Percentiles rank a stretch among this genome's conserved stretches.
These are phyloP conservation scores for Curvularia sp. DNA, from an alignment of 2,329 filamentous ascomycete species.

Conservation along the genomic window DNA sequence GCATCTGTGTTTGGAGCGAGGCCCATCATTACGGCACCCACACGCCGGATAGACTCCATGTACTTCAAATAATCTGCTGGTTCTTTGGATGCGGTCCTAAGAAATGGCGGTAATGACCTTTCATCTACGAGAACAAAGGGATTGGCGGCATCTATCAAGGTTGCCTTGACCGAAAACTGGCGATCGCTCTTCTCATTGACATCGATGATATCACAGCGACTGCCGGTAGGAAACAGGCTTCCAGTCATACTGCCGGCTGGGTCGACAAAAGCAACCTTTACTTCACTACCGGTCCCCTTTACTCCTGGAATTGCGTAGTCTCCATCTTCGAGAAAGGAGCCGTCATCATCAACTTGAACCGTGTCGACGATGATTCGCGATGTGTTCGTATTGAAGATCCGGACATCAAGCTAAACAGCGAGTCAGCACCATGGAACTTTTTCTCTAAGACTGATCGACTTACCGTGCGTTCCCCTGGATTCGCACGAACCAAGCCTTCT, in stretches of 20 bases:
- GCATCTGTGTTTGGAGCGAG: constrained; percentile 53
- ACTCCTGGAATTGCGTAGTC: constrained; percentile 70
- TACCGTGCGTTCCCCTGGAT: constrained; percentile 32
- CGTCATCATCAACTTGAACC: constrained; percentile 58
- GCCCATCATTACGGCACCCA: constrained; percentile 66
- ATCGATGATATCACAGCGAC: constrained; percentile 57
- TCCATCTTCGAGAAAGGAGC: constrained; percentile 53
- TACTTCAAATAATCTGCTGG: constrained; percentile 53
- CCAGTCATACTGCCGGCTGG: constrained; percentile 70
- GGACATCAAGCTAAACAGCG: constrained; percentile 48
- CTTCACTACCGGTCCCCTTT: constrained; percentile 62
- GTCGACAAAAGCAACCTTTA: constrained; percentile 66
- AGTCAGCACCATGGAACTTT: not conserved
- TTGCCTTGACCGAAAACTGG: constrained; percentile 55
- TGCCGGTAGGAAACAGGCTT: constrained; percentile 65
- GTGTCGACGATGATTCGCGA: constrained; percentile 63
- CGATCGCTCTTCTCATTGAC: constrained; percentile 24
- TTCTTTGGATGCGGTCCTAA: constrained; percentile 54
- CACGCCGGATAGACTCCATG: constrained; percentile 63
- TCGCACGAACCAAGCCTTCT: constrained; percentile 55
- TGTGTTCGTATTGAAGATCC: constrained; percentile 75
- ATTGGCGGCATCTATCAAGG: constrained; percentile 68
- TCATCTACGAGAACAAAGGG: constrained; percentile 67
- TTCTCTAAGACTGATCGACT: not conserved
- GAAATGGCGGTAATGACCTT: constrained; percentile 59